Evolutionary conservation across 2,329 filamentous ascomycete species (phyloP).

Genomic region (Exophiala sp.): DNA sequence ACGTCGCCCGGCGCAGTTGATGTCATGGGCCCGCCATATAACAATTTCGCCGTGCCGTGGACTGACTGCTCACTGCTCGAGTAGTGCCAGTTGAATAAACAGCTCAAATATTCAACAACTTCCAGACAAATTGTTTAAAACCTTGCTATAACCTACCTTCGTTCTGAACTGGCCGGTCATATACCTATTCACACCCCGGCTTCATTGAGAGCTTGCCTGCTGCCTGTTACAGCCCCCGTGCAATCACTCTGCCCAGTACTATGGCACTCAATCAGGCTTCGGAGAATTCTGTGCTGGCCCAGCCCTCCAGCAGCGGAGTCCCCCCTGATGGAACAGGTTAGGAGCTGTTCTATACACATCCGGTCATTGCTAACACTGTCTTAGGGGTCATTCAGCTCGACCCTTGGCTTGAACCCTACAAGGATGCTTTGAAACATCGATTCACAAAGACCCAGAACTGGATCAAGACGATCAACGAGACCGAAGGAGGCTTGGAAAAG

Average conservation of each 20-base stretch:
- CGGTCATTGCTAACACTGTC: not conserved
- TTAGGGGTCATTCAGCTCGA: constrained; percentile 81
- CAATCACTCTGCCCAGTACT: constrained; percentile 1
- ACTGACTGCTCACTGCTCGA: no score
- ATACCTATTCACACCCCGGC: not conserved
- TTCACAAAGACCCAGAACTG: constrained; percentile 76
- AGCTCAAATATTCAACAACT: constrained; percentile 14
- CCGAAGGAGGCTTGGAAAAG: constrained; percentile 83
- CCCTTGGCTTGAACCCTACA: constrained; percentile 82
- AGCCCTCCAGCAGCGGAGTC: constrained; percentile 24
- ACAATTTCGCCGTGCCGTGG: constrained; percentile 11
- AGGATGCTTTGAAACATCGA: constrained; percentile 66
- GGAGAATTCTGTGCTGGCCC: constrained; percentile 30
- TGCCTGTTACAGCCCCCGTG: not conserved
- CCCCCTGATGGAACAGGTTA: constrained; percentile 31
- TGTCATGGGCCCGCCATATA: not conserved
- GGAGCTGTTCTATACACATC: constrained; percentile 8
- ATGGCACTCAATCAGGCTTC: constrained; percentile 31
- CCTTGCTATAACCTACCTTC: not conserved
- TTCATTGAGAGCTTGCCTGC: no score
- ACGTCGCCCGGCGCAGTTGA: constrained; percentile 4
- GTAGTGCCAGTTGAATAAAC: not conserved
- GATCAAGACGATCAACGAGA: constrained; percentile 75
- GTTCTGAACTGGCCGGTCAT: no score
- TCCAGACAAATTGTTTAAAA: constrained; percentile 1